Conservation (phyloP, 371 early-diverging fungal species). For the Mortierella sp. region DNA sequence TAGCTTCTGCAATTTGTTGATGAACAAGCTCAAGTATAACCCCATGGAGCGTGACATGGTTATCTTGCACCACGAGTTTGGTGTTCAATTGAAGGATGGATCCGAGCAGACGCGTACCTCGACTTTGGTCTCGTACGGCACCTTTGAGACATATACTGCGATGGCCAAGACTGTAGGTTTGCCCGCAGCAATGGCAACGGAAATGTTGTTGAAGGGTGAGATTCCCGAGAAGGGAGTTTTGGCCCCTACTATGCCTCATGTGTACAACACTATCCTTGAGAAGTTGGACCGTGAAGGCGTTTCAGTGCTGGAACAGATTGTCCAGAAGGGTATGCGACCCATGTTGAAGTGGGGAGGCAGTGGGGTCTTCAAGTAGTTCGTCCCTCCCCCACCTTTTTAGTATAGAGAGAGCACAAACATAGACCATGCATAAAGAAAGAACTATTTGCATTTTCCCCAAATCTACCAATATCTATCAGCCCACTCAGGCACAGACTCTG, state of each 20-base stretch:
- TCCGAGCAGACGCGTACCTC: constrained; percentile 75
- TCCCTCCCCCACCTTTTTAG: neutral
- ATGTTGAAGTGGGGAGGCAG: constrained; percentile 52
- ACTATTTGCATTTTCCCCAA: neutral
- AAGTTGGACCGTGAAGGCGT: constrained; percentile 81
- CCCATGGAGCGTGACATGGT: constrained; percentile 89
- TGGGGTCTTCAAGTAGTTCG: constrained; percentile 45
- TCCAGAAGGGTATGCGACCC: constrained; percentile 55
- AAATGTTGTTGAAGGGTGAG: constrained; percentile 80
- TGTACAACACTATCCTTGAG: constrained; percentile 82
- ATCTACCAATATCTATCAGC: neutral
- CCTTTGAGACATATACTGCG: constrained; percentile 79
- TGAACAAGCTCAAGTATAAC: constrained; percentile 77
- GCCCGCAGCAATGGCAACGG: constrained; percentile 90
- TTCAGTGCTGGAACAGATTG: constrained; percentile 74
- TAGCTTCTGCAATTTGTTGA: constrained; percentile 80
- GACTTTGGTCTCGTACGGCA: constrained; percentile 83
- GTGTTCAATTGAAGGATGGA: constrained; percentile 69
- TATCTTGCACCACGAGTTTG: constrained; percentile 90
- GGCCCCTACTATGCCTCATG: constrained; percentile 80
- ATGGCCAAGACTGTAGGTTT: constrained; percentile 95
- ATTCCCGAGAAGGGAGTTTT: constrained; percentile 78
- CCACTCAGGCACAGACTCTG: neutral
- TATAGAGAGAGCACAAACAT: neutral
- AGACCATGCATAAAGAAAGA: neutral